These are phyloP conservation scores for Paraleonurus japonicus DNA, from an alignment of 257 asterid species.

Conservation along the genomic window DNA sequence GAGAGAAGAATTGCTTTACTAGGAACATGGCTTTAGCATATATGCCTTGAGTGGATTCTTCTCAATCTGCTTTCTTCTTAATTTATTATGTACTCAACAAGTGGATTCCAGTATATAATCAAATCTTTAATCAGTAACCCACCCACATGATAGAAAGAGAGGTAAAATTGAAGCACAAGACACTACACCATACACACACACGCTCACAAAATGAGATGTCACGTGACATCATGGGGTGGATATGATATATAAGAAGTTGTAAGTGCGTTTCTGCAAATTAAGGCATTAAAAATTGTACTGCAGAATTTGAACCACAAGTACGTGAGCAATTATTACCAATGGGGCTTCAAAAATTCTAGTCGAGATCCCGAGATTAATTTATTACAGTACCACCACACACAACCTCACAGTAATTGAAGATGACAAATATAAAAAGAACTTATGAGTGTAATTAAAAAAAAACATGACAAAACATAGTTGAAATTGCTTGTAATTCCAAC, in stretches of 20 bases:
- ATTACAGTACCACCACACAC: too few relatives aligned
- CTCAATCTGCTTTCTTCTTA: constrained; percentile 31
- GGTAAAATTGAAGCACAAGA: background rate
- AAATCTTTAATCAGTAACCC: background rate
- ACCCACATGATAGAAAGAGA: background rate
- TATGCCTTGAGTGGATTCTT: constrained; percentile 61
- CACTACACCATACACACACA: background rate
- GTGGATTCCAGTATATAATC: constrained; percentile 31
- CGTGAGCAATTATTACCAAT: too few relatives aligned
- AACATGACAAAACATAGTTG: background rate
- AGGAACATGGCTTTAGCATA: constrained; percentile 44
- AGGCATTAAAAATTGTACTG: too few relatives aligned
- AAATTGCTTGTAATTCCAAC: background rate
- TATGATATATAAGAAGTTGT: too few relatives aligned
- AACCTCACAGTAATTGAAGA: too few relatives aligned
- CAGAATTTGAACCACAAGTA: too few relatives aligned
- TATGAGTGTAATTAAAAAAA: background rate
- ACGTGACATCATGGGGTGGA: too few relatives aligned
- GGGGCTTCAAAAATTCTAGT: too few relatives aligned
- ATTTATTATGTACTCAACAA: constrained; percentile 44
- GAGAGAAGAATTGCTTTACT: constrained; percentile 26
- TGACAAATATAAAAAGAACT: background rate
- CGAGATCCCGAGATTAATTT: too few relatives aligned
- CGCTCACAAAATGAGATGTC: too few relatives aligned
- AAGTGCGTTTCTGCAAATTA: too few relatives aligned